phyloP scores from a whole-genome alignment of 257 asterid species.

The Fraxinus pennsylvanica region DNA sequence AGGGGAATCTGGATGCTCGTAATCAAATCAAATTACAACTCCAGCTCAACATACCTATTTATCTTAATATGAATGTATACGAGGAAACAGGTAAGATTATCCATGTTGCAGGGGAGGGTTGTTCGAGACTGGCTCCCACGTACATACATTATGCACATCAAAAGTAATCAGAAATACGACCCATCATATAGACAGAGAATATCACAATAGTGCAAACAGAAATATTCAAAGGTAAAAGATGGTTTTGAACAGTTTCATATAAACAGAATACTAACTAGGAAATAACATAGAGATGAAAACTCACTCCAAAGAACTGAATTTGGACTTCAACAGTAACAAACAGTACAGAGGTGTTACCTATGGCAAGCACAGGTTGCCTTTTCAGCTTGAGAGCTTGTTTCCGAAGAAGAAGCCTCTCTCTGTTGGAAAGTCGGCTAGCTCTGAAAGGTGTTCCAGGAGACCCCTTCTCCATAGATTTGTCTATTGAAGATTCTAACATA shows the following conservation, averaged over 20 bases:
- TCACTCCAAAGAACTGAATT: not conserved
- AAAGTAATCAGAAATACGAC: not conserved
- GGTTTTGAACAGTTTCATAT: not conserved
- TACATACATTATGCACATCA: not conserved
- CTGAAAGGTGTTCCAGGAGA: conserved; percentile 31
- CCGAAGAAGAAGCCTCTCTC: conserved; percentile 85
- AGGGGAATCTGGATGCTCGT: not conserved
- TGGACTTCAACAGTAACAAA: not conserved
- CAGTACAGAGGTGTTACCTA: conserved; percentile 52
- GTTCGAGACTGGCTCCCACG: not conserved
- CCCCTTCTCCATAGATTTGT: conserved; percentile 32
- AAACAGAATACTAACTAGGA: not conserved
- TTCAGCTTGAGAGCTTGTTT: conserved; percentile 75
- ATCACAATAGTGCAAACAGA: not conserved
- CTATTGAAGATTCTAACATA: conserved; percentile 31
- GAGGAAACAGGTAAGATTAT: not conserved
- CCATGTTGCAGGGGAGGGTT: not conserved
- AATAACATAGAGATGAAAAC: not conserved
- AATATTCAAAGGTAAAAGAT: not conserved
- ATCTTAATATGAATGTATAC: not conserved
- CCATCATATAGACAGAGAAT: not conserved
- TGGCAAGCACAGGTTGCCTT: conserved; percentile 68
- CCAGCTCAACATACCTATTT: not conserved
- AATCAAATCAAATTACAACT: not conserved
- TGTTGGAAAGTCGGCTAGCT: conserved; percentile 68